Evolutionary conservation across 768 basidiomycete species (phyloP), one percentile per base, ranked within the genome.

Genomic region (Mycena latifolia): DNA sequence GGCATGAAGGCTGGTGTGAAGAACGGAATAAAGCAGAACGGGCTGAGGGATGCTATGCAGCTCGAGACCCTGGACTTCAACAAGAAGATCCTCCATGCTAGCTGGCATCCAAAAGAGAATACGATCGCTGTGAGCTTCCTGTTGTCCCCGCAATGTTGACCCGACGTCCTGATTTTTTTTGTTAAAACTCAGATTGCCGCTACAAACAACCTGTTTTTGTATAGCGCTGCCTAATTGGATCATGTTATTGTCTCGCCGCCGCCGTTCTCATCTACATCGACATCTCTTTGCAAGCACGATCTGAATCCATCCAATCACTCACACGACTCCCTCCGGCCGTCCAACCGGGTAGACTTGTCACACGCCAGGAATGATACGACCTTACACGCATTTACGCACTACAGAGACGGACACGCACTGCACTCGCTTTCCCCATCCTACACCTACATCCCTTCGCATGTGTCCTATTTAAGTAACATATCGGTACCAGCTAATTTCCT

Each of bases 91-190:
- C 81, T 97, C 74, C 94, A 96, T 76, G 91, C 92, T 68, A 93
- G 92, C 79, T 99, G 98, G 98, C 98, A 99, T 85, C 98, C 98
- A 51, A 84, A 89, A 77, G 98, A 99, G 85, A 95, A 96, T 79
- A 99, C 97, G 50, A 98, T 99, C 76, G 96, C 96, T 73, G 95
- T 96, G 73, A 75, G 93, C 85, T 8, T 31, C 41, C n/a, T 59
- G 54, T 29, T 37, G 8, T 33, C 7, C 29, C n/a, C n/a, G n/a
- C n/a, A n/a, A n/a, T 45, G 41, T 47, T 5, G 20, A 56, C 24
- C 57, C 41, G 7, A 28, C 35, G 28, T 31, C 52, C 58, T 65
- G 18, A 41, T 48, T 65, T 33, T 65, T 66, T 22, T n/a, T n/a
- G n/a, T n/a, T n/a, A n/a, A n/a, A 1, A 2, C 12, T 15, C 71